A percentile compares a stretch with the other conserved stretches of the same genome.
These are phyloP conservation scores for Aspergillus viridinutans DNA, from an alignment of 2,329 filamentous ascomycete species.

Conservation along the genomic window DNA sequence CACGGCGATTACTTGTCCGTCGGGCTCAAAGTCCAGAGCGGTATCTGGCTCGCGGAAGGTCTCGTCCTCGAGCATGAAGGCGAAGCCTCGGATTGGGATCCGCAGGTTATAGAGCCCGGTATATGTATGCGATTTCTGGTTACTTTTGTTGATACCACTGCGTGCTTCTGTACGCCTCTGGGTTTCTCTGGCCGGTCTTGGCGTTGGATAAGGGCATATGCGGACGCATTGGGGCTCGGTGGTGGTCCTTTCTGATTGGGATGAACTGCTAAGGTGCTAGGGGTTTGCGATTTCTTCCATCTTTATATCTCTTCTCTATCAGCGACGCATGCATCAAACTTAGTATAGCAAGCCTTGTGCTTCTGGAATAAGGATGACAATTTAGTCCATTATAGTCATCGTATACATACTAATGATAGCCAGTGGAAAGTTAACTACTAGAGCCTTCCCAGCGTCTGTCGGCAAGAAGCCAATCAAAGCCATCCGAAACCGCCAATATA, in stretches of 20 bases:
- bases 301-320: too few species aligned
- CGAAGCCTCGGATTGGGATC: conserved; percentile 34
- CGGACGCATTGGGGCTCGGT: too few species aligned
- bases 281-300: too few species aligned
- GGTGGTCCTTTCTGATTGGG: too few species aligned
- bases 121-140: conserved; percentile 1
- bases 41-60: conserved; percentile 20
- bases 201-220: too few species aligned
- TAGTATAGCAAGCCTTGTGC: too few species aligned
- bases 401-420: not conserved
- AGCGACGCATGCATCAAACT: too few species aligned
- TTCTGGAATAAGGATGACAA: too few species aligned
- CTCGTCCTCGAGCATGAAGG: conserved; percentile 15
- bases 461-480: not conserved
- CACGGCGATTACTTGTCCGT: conserved; percentile 3
- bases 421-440: not conserved
- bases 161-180: too few species aligned
- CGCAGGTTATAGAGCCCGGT: conserved; percentile 26
- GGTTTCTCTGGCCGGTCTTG: too few species aligned
- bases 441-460: not conserved
- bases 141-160: not conserved
- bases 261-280: too few species aligned
- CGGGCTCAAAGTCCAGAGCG: conserved; percentile 17
- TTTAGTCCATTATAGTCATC: not conserved
- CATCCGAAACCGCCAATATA: conserved; percentile 10